Evolutionary conservation across 2,329 filamentous ascomycete species (phyloP).

Genomic region (Ceratocystiopsis minuta): DNA sequence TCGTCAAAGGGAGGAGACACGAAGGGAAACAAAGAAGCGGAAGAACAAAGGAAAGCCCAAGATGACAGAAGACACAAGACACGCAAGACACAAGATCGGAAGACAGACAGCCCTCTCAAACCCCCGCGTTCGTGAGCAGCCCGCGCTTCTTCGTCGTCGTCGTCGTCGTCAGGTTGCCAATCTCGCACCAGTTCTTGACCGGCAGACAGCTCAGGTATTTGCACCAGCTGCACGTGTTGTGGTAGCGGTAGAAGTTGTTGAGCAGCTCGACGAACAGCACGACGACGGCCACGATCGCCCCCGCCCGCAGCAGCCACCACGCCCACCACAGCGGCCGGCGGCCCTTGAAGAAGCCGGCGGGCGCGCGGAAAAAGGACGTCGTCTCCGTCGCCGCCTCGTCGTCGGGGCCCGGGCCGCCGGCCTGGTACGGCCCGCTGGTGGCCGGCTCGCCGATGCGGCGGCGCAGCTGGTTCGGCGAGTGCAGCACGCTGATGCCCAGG

Average conservation of each 20-base stretch:
- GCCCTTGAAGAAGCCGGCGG: conserved; percentile 72
- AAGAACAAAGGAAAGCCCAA: too few species aligned
- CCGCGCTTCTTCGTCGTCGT: conserved; percentile 11
- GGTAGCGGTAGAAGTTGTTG: conserved; percentile 76
- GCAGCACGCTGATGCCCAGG: conserved; percentile 70
- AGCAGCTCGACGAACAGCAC: conserved; percentile 74
- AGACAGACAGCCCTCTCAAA: too few species aligned
- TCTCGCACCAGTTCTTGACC: conserved; percentile 50
- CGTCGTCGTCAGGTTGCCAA: conserved; percentile 17
- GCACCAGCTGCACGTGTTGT: conserved; percentile 72
- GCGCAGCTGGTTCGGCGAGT: conserved; percentile 68
- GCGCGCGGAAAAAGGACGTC: conserved; percentile 39
- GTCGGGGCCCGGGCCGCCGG: too few species aligned
- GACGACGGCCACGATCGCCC: conserved; percentile 59
- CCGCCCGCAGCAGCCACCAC: conserved; percentile 82
- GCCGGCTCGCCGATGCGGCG: conserved; percentile 51
- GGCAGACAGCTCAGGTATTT: conserved; percentile 82
- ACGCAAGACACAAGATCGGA: too few species aligned
- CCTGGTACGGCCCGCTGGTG: conserved; percentile 30
- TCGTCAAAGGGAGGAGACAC: too few species aligned
- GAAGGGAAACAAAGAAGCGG: too few species aligned
- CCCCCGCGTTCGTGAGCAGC: too few species aligned
- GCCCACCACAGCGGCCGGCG: conserved; percentile 91
- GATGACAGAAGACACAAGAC: too few species aligned
- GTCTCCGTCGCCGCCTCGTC: conserved; percentile 21